Base-by-base conservation (phyloP, 73 alveolate genomes). In the Paramecium primaurelia region DNA sequence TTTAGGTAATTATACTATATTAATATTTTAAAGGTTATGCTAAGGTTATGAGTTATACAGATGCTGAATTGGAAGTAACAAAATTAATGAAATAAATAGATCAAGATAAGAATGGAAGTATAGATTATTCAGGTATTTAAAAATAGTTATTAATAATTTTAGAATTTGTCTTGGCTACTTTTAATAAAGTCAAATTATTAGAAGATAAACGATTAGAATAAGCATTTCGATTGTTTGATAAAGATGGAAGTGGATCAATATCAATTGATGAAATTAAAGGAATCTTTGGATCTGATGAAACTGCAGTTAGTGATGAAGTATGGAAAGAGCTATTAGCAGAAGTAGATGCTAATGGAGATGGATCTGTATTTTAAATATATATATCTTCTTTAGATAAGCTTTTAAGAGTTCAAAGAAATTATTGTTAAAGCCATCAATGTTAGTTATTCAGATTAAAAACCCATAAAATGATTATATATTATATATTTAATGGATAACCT, bases 321-420 rank as follows among this genome's bases (percentile, higher is more conserved):
- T 95, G 97, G 97, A 77, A 94, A 42, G 97, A 95, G 26, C 60
- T 95, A 25, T 49, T 95, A 3, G 95, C 93, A 25, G 98, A 95
- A 88, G 96, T 94, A 9, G 98, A 95, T 88, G 37, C 77, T 12
- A 88, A 95, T 94, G 98, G 97, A 32, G 98, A 95, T 92, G 98
- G 98, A 28, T 85, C 85, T 20, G 95, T 95, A 84, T 4, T 32
- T 12, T 9, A 20, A 28, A 38, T 40, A 11, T 71, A 42, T 1
- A 2, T 73, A 59, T 12, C 3, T n/a, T n/a, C n/a, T n/a, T n/a
- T 34, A 89, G 94, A 89, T 89, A 12, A 71, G 85, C 6, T 89
- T 89, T 64, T 34, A 69, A 32, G 94, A 89, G 40, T 89, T 89
- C 77, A 89, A 71, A 42, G 94, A 89, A 32, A 89, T 89, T 44